Evolutionary conservation across 2,329 filamentous ascomycete species (phyloP).

Genomic region (Biscogniauxia mediterranea): DNA sequence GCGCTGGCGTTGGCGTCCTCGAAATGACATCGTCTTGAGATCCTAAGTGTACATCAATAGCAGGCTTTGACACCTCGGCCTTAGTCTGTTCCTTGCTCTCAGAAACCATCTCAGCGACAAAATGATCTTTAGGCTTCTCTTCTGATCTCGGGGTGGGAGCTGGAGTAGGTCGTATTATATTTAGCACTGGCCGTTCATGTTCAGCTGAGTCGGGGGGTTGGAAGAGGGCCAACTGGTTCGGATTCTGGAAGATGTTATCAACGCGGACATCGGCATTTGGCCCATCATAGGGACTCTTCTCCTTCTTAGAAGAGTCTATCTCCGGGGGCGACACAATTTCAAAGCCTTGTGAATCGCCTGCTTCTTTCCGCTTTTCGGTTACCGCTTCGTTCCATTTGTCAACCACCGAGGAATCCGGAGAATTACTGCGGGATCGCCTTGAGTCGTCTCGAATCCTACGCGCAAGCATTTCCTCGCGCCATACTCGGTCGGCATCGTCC

Average conservation of each 20-base stretch:
- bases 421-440: conserved; percentile 50
- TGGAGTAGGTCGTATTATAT: conserved; percentile 61
- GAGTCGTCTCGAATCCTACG: conserved; percentile 54
- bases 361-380: conserved; percentile 51
- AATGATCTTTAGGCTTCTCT: conserved; percentile 27
- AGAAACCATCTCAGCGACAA: conserved; percentile 11
- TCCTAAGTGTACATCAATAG: conserved; percentile 38
- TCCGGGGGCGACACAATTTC: conserved; percentile 56
- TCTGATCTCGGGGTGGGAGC: conserved; percentile 48
- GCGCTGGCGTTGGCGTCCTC: conserved; percentile 38
- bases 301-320: conserved; percentile 36
- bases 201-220: conserved; percentile 43
- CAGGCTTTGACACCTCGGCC: conserved; percentile 14
- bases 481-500: conserved; percentile 57
- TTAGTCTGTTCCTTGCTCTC: conserved; percentile 14
- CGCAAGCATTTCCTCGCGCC: conserved; percentile 54
- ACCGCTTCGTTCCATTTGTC: conserved; percentile 56
- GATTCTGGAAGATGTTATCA: conserved; percentile 55
- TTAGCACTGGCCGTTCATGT: conserved; percentile 56
- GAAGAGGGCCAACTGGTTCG: conserved; percentile 46
- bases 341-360: conserved; percentile 37
- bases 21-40: conserved; percentile 43
- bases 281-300: conserved; percentile 51
- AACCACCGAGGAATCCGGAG: conserved; percentile 53
- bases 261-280: conserved; percentile 64